Base-by-base conservation (phyloP, 352 stramenopile species). In the Pythium angustatum region DNA sequence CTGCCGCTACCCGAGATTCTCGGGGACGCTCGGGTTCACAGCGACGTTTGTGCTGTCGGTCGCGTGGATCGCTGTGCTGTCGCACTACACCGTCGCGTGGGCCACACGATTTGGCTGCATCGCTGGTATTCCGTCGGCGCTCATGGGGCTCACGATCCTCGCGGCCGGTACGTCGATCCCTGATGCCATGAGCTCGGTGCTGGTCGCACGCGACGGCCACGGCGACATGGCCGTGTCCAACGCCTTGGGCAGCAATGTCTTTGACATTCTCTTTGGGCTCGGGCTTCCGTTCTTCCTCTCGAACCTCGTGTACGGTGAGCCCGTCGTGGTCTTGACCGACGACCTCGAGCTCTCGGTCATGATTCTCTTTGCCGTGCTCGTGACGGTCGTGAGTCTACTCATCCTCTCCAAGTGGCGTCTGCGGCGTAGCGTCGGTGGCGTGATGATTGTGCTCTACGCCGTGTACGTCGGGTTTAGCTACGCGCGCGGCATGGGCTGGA, bases 191-290 rank as follows among this genome's bases (percentile, higher is more conserved):
- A 90, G 80, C 63, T 93, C 81, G 19, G 81, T 96, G 22, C 73
- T 91, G 19, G 82, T 96, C 15, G 85, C 85, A 1, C 85, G 86
- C n/a, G 79, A 78, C 49, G 87, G 87, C 33, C 83, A 93, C 38
- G 85, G 83, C 21, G 84, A 91, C 57, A 91, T 90, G 73, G 87
- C 87, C 26, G 83, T 96, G 34, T 90, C 83, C 26, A 96, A 93
- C 64, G 87, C 87, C 19, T 72, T 94, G 10, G 87, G 87, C 45
- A 92, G 83, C 68, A 92, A 96, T 62, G 85, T 94, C 28, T 93
- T 96, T 49, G 89, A 96, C 58, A 90, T 96, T 62, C 55, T 91
- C 22, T 71, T 96, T 19, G 87, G 87, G 9, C 67, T 91, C 8
- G 87, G 85, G 1, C 65, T 90, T 31, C 85, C 87, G 1, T 96